These are phyloP conservation scores for Pezicula carpinea DNA, from an alignment of 2,329 filamentous ascomycete genomes.

Conservation along the genomic window DNA sequence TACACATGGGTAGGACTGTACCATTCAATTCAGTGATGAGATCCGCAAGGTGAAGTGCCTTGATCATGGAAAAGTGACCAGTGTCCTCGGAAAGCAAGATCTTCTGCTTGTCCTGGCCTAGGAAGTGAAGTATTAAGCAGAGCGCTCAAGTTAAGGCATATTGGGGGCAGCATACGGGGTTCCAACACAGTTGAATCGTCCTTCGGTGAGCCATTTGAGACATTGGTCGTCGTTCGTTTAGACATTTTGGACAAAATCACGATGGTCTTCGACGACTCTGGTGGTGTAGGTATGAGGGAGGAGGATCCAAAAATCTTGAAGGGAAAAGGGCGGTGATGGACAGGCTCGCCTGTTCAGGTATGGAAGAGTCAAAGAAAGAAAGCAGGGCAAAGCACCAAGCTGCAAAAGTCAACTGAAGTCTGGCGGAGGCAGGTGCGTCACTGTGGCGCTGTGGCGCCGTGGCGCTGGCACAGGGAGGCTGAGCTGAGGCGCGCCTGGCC, in stretches of 20 bases:
- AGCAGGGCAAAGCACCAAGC: no score
- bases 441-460: no score
- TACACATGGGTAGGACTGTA: conserved; percentile 28
- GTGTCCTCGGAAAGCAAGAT: conserved; percentile 63
- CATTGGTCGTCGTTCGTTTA: conserved; percentile 49
- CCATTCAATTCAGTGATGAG: conserved; percentile 80
- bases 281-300: not conserved
- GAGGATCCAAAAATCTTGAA: not conserved
- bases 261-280: not conserved
- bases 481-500: no score
- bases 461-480: no score
- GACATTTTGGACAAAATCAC: conserved; percentile 54
- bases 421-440: no score
- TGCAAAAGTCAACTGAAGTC: no score
- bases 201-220: conserved; percentile 45
- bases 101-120: conserved; percentile 72
- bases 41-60: conserved; percentile 73
- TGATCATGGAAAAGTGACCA: conserved; percentile 68
- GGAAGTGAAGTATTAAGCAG: conserved; percentile 10
- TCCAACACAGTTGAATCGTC: conserved; percentile 32
- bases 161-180: conserved; percentile 34
- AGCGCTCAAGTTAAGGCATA: not conserved
- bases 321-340: not conserved
- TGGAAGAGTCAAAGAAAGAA: no score
- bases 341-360: no score